phyloP scores from a whole-genome alignment of 2,329 filamentous ascomycete species.

The Colletotrichum theobromicola region DNA sequence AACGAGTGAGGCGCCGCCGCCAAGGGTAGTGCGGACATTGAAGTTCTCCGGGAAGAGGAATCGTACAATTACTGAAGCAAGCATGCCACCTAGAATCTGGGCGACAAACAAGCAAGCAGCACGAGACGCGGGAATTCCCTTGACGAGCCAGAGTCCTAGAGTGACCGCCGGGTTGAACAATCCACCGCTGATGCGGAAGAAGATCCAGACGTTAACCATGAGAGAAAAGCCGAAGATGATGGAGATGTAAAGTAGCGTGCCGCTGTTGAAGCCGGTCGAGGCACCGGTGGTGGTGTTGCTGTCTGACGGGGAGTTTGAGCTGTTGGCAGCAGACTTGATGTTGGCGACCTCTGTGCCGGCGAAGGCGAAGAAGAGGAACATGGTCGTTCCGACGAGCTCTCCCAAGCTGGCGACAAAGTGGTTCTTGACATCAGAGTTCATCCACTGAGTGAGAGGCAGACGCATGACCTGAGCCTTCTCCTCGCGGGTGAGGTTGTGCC shows the following conservation, averaged over 20 bases:
- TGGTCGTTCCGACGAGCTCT: conserved; percentile 46
- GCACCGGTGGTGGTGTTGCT: conserved; percentile 46
- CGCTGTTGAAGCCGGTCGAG: conserved; percentile 47
- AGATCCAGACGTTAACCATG: conserved; percentile 53
- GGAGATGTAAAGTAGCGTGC: conserved; percentile 46
- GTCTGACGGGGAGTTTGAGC: conserved; percentile 15
- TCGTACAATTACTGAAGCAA: conserved; percentile 45
- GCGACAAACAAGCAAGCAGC: conserved; percentile 52
- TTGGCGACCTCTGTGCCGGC: conserved; percentile 45
- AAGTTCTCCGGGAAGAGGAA: conserved; percentile 49
- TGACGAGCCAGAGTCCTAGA: conserved; percentile 55
- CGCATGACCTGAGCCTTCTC: conserved; percentile 49
- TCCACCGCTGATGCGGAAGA: conserved; percentile 49
- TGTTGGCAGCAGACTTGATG: conserved; percentile 35
- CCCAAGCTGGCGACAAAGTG: conserved; percentile 41
- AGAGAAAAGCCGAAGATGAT: conserved; percentile 48
- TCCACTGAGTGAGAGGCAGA: conserved; percentile 50
- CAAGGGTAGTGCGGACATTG: conserved; percentile 45
- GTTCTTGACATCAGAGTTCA: conserved; percentile 52
- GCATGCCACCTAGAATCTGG: conserved; percentile 54
- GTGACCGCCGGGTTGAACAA: conserved; percentile 48
- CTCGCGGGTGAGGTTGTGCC: conserved; percentile 40
- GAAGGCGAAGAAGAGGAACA: conserved; percentile 50
- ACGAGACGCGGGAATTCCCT: conserved; percentile 50
- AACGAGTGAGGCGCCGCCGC: conserved; percentile 40